Conservation (phyloP, 164 flowering plant species). For the Sextonia rubra region DNA sequence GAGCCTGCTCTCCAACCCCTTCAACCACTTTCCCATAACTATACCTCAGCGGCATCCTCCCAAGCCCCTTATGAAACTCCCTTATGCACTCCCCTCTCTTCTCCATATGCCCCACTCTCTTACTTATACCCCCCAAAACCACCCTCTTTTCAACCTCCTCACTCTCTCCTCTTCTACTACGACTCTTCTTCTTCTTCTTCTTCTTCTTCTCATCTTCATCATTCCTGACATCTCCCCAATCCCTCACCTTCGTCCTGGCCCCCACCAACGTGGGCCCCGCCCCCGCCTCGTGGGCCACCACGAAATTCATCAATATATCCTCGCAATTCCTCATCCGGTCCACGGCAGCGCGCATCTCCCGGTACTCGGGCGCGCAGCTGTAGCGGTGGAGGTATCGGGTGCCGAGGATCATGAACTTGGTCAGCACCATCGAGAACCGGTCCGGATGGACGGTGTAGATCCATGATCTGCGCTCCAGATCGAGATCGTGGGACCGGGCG, state of each 20-base stretch:
- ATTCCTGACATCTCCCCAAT: constrained; percentile 77
- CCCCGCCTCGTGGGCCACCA: constrained; percentile 44
- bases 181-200: constrained; percentile 70
- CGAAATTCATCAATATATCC: constrained; percentile 90
- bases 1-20: constrained; percentile 73
- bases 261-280: constrained; percentile 69
- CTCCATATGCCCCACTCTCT: constrained; percentile 69
- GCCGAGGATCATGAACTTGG: constrained; percentile 67
- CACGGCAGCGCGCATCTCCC: constrained; percentile 31
- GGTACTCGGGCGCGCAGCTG: constrained; percentile 35
- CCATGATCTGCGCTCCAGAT: constrained; percentile 48
- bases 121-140: constrained; percentile 69
- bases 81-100: constrained; percentile 75
- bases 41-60: constrained; percentile 74
- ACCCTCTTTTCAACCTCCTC: too few species aligned
- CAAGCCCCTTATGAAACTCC: constrained; percentile 66
- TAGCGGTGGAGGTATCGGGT: constrained; percentile 45
- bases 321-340: constrained; percentile 67
- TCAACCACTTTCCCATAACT: constrained; percentile 67
- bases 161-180: constrained; percentile 40
- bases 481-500: constrained; percentile 73
- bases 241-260: constrained; percentile 48
- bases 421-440: constrained; percentile 69
- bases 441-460: constrained; percentile 79
- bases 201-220: constrained; percentile 32